Percentiles rank a stretch among this genome's conserved stretches.
These are phyloP conservation scores for Macroventuria anomochaeta DNA, from an alignment of 2,329 filamentous ascomycete genomes.

Conservation along the genomic window DNA sequence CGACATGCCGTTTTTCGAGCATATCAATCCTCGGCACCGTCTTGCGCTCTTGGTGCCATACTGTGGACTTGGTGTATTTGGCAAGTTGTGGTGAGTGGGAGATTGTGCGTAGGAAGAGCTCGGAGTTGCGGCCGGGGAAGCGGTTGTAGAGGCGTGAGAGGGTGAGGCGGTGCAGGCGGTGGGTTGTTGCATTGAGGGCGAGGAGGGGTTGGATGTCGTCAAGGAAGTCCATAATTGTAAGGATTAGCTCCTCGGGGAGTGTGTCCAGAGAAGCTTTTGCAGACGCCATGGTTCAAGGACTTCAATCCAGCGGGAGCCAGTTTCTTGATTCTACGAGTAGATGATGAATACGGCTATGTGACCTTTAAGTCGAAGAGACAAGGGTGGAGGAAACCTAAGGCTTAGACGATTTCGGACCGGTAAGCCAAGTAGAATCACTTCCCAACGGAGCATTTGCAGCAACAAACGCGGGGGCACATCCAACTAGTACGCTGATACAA, in stretches of 20 bases:
- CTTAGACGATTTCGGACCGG: no score
- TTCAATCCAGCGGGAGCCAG: no score
- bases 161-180: constrained; percentile 10
- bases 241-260: constrained; percentile 12
- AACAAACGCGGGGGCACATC: not conserved
- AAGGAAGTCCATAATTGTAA: not conserved
- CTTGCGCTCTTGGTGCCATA: constrained; percentile 7
- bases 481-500: not conserved
- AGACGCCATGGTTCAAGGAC: not conserved
- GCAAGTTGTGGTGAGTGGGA: not conserved
- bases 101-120: constrained; percentile 12
- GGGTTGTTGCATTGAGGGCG: not conserved
- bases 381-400: no score
- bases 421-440: no score
- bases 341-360: no score
- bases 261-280: not conserved
- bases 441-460: no score
- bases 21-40: not conserved
- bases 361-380: no score
- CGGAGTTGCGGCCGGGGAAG: constrained; percentile 6
- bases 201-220: not conserved
- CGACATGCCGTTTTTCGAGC: constrained; percentile 6
- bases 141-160: constrained; percentile 1
- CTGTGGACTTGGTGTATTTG: not conserved
- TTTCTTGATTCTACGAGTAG: no score